These are phyloP conservation scores for Sporothrix pseudoabietina DNA, from an alignment of 2,329 filamentous ascomycete species.

Conservation along the genomic window DNA sequence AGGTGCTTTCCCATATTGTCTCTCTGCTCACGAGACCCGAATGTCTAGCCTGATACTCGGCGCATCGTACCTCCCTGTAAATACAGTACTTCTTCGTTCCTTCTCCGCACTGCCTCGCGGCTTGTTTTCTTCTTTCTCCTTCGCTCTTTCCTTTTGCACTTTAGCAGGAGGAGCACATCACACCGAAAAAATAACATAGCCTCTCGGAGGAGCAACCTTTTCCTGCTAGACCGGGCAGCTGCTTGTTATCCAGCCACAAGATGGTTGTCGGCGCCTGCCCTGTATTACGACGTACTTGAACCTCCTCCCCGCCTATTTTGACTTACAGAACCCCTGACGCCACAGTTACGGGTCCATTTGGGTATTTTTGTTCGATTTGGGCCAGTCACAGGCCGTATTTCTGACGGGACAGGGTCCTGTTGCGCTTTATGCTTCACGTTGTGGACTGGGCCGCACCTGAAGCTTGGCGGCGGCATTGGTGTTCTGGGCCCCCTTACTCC, in stretches of 20 bases:
- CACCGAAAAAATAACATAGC: background rate
- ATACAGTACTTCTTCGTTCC: background rate
- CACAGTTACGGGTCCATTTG: background rate
- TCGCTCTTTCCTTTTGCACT: background rate
- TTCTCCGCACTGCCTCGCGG: background rate
- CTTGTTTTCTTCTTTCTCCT: background rate
- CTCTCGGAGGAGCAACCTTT: background rate
- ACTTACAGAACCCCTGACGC: conserved; percentile 15
- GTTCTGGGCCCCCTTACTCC: conserved; percentile 7
- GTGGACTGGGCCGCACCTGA: conserved; percentile 10
- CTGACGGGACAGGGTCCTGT: conserved; percentile 21
- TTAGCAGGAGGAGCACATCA: background rate
- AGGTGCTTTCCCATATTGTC: background rate
- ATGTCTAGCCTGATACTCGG: background rate
- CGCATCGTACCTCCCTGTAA: background rate
- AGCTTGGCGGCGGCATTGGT: conserved; percentile 18
- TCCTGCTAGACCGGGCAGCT: background rate
- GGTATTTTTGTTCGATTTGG: background rate
- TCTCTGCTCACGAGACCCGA: background rate
- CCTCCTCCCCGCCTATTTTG: conserved; percentile 3
- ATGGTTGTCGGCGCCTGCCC: background rate
- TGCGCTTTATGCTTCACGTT: conserved; percentile 27
- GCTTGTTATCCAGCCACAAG: background rate
- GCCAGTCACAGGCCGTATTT: conserved; percentile 5
- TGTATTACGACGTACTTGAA: no score